A percentile compares a stretch with the other conserved stretches of the same genome.
phyloP scores from a whole-genome alignment of 768 basidiomycete genomes.

The Leccinum rimulosum region DNA sequence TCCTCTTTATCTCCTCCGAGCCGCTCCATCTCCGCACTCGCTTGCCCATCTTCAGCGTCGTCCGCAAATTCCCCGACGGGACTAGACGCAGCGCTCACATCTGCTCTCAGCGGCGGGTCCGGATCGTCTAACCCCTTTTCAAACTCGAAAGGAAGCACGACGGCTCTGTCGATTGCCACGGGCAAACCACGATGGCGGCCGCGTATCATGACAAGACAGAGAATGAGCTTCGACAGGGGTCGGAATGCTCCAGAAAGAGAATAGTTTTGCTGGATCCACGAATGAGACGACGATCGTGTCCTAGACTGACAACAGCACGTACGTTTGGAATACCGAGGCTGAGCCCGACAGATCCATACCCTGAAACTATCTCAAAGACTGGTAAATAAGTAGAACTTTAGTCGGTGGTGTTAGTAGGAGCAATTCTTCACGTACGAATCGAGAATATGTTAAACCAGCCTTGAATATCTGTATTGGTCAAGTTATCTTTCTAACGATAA shows the following conservation, averaged over 20 bases:
- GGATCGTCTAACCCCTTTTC: slow-evolving; percentile 26
- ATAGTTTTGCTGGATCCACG: slow-evolving; percentile 59
- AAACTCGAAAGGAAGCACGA: slow-evolving; percentile 74
- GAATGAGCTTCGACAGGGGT: slow-evolving; percentile 82
- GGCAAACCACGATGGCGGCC: slow-evolving; percentile 89
- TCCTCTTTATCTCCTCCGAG: not conserved
- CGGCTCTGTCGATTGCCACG: slow-evolving; percentile 84
- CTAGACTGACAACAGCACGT: slow-evolving; percentile 21
- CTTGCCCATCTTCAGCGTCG: not conserved
- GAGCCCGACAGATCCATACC: slow-evolving; percentile 87
- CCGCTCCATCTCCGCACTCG: not conserved
- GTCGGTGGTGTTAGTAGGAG: not conserved
- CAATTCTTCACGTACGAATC: slow-evolving; percentile 49
- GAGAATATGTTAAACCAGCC: slow-evolving; percentile 85
- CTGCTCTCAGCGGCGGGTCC: not conserved
- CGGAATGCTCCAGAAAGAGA: slow-evolving; percentile 78
- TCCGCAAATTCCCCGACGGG: not conserved
- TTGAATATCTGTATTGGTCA: slow-evolving; percentile 51
- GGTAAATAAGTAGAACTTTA: not conserved
- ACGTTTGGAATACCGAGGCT: slow-evolving; percentile 86
- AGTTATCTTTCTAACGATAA: slow-evolving; percentile 48
- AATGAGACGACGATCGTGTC: not conserved
- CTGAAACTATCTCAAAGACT: slow-evolving; percentile 89
- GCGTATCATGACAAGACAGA: slow-evolving; percentile 89
- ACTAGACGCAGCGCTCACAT: not conserved